Base-by-base conservation (phyloP, 202 grass and related monocot species). In the Dendrocalamus latiflorus region DNA sequence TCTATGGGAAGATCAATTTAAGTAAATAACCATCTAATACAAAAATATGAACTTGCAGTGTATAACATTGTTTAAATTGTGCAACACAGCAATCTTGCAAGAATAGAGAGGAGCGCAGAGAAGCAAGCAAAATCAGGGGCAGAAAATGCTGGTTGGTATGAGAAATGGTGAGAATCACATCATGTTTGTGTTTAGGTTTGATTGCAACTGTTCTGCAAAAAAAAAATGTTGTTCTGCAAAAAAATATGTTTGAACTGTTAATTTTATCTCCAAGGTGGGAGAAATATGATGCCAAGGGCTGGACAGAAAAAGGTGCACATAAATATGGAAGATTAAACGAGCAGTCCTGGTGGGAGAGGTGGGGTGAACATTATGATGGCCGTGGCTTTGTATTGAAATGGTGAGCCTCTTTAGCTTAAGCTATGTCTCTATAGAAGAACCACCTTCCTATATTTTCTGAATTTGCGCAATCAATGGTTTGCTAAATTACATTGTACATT, bases 241-340 rank as follows among this genome's bases (percentile, higher is more conserved):
- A 28, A 30, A 30, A 30, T 48, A 38, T 74, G 55, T 44, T 4
- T 86, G 16, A 90, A 57, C 11, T 26, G 28, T 49, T 50, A 38
- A 36, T 75, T 9, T 15, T 91, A 39, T 75, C 63, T 73, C 63
- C 47, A 74, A 98, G 96, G 96, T 98, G 96, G 96, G 96, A 98
- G 65, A 98, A 98, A 83, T 93, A 98, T 76, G 96, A 98, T 89
- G 96, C 91, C 48, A 98, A 98, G 90, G 96, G 96, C 74, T 95
- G 87, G 91, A 95, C 96, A 16, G 96, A 98, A 69, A 98, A 98
- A 93, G 91, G 93, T 79, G 96, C 96, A 51, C 91, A 98, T 80
- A 98, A 98, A 80, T 98, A 98, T 74, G 96, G 96, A 85, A 95
- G 85, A 57, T 71, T 98, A 55, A 93, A 98, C 33, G 93, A 98